phyloP scores from a whole-genome alignment of 1,284 basidiomycete genomes.

The Cutaneotrichosporon dermatis region DNA sequence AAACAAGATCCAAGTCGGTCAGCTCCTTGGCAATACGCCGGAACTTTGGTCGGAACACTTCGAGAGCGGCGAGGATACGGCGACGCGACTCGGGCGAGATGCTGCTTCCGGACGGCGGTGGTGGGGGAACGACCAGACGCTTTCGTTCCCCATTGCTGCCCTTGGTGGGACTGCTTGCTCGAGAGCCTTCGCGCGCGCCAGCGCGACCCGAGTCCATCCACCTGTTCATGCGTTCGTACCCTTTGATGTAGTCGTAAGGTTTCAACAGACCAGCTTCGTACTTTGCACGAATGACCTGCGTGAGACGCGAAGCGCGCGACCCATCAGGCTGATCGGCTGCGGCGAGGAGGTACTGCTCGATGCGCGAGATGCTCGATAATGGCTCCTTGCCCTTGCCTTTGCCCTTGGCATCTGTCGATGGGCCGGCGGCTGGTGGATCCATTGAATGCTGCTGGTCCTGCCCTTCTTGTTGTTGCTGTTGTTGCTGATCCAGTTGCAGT shows the following conservation, averaged over 20 bases:
- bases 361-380: slow-evolving; percentile 20
- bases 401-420: slow-evolving; percentile 3
- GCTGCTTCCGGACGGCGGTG: slow-evolving; percentile 28
- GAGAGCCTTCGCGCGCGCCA: slow-evolving; percentile 52
- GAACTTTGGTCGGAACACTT: slow-evolving; percentile 89
- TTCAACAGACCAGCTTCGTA: slow-evolving; percentile 93
- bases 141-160: background rate
- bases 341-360: slow-evolving; percentile 70
- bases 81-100: slow-evolving; percentile 83
- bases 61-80: slow-evolving; percentile 66
- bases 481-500: background rate
- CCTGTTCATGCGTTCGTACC: slow-evolving; percentile 77
- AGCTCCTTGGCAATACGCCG: slow-evolving; percentile 83
- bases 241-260: slow-evolving; percentile 95
- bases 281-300: slow-evolving; percentile 89
- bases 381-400: slow-evolving; percentile 21
- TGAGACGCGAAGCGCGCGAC: slow-evolving; percentile 84
- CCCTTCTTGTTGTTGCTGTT: background rate
- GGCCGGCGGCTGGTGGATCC: background rate
- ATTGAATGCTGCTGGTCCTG: slow-evolving; percentile 1
- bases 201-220: slow-evolving; percentile 75
- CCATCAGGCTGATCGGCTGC: slow-evolving; percentile 93
- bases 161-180: slow-evolving; percentile 13
- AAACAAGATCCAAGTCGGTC: slow-evolving; percentile 92
- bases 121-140: slow-evolving; percentile 4